Percentiles rank a stretch among this genome's conserved stretches.
These are phyloP conservation scores for Hura crepitans DNA, from an alignment of 441 rosid genomes.

Conservation along the genomic window DNA sequence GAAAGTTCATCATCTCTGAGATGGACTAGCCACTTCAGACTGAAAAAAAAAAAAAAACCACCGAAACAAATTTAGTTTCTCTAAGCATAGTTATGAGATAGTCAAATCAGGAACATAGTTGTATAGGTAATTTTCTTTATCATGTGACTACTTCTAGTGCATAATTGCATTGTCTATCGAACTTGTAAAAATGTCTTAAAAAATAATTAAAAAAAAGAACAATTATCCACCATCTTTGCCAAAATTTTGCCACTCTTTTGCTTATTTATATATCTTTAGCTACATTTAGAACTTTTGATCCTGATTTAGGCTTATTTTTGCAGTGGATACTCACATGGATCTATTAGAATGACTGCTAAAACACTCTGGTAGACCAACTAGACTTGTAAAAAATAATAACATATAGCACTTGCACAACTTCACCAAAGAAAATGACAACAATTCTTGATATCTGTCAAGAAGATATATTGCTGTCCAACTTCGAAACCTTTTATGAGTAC, in stretches of 20 bases:
- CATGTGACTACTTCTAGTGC: background rate
- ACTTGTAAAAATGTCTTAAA: background rate
- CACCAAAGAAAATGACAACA: background rate
- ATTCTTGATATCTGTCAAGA: background rate
- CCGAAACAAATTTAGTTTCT: background rate
- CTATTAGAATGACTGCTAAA: background rate
- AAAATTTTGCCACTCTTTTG: background rate
- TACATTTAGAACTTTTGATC: constrained; percentile 7
- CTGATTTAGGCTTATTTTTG: background rate
- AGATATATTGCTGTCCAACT: constrained; percentile 8
- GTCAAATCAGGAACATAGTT: background rate
- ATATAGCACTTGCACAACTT: background rate
- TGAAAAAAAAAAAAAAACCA: background rate
- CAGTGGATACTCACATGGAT: background rate
- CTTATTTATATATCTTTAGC: background rate
- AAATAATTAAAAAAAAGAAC: background rate
- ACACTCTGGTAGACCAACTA: background rate
- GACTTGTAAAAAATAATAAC: background rate
- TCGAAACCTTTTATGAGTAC: constrained; percentile 9
- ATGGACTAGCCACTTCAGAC: background rate
- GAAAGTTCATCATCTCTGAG: background rate
- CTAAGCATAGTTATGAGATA: background rate
- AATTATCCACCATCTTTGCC: background rate
- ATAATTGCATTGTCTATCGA: background rate
- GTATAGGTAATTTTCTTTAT: background rate